A percentile compares a stretch with the other conserved stretches of the same genome.
phyloP scores from a whole-genome alignment of 805 yeast genomes.

The Saturnispora hagleri region DNA sequence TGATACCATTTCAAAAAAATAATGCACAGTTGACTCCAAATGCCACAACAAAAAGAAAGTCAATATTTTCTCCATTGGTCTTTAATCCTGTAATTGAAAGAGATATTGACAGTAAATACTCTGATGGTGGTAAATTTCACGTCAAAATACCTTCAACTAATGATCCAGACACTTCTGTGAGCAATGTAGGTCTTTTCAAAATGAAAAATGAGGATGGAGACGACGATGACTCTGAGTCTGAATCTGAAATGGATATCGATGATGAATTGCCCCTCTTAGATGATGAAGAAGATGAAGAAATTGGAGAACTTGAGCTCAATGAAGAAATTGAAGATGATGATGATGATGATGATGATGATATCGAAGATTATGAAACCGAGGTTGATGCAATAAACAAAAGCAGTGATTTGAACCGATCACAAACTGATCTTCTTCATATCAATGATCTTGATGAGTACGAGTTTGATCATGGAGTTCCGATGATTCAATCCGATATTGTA shows the following conservation, averaged over 20 bases:
- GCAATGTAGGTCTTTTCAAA: background rate
- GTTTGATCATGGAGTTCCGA: background rate
- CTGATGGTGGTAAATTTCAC: conserved; percentile 84
- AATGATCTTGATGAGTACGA: conserved; percentile 3
- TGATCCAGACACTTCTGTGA: background rate
- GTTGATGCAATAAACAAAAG: conserved; percentile 12
- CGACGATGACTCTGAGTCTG: conserved; percentile 14
- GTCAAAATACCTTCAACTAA: conserved; percentile 26
- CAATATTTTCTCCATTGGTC: conserved; percentile 73
- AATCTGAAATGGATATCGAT: conserved; percentile 27
- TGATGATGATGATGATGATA: conserved; percentile 13
- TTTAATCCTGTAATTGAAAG: conserved; percentile 74
- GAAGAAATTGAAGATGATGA: conserved; percentile 18
- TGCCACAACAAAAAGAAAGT: conserved; percentile 27
- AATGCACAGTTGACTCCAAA: conserved; percentile 27
- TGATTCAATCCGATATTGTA: background rate
- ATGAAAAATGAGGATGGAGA: background rate
- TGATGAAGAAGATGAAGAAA: conserved; percentile 1
- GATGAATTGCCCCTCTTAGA: background rate
- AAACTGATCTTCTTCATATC: conserved; percentile 1
- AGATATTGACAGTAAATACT: conserved; percentile 77
- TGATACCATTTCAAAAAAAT: background rate
- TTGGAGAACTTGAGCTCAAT: background rate
- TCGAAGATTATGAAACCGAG: conserved; percentile 8
- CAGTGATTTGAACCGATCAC: conserved; percentile 2